Base-by-base conservation (phyloP, 768 basidiomycete species). In the Amanita inopinata region DNA sequence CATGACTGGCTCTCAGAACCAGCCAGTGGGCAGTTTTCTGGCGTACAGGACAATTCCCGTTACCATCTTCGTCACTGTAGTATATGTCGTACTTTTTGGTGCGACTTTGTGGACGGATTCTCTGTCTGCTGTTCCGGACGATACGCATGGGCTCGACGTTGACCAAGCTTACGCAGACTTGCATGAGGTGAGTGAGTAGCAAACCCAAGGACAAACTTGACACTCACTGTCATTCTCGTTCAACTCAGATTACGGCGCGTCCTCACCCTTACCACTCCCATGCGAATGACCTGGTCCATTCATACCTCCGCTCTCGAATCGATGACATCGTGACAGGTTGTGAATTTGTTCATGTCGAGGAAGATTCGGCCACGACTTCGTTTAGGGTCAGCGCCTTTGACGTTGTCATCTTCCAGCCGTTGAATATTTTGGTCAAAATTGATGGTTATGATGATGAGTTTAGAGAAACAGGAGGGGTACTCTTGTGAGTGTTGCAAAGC, bases 181-280 rank as follows among this genome's bases (percentile, higher is more conserved):
- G 31, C 71, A 78, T 40, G 51, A 57, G 49, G 80, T 76, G 56
- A 45, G 65, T 48, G 15, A 35, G 17, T 22, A 9, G 23, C 35
- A 18, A 34, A n/a, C 18, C 39, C 9, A 20, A 30, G 20, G 15
- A 36, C 19, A 20, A 33, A 36, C 23, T 41, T 18, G 25, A 38
- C 19, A 33, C 24, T 12, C 33, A 20, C 23, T 14, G 37, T 46
- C 74, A 7, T 28, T 35, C 37, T 2, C 15, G 31, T 20, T 11
- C 5, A 17, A 10, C 15, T 11, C 43, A 66, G 80, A 78, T 90
- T 46, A 70, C 87, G 4, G 62, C 69, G 4, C 69, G 69, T 19
- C 88, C 87, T 0, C 87, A 84, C 57, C 78, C 87, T 0, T 86
- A 78, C 61, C 78, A 83, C 52, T 85, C 84, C 1, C 83, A 79